phyloP scores from a whole-genome alignment of 371 early-diverging fungal species.

The Syncephalastrum contaminatum region DNA sequence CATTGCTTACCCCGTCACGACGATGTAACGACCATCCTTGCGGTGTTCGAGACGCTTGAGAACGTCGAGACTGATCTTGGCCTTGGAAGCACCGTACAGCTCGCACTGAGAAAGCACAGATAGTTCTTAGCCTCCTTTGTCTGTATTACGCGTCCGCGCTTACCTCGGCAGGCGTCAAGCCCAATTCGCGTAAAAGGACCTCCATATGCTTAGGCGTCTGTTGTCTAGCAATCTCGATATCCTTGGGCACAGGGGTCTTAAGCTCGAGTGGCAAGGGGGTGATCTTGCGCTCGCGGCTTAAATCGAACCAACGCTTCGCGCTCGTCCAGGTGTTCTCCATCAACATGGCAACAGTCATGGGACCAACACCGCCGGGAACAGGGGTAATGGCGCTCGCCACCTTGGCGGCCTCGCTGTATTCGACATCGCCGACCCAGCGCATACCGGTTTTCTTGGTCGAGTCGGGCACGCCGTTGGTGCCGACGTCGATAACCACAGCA shows the following conservation, averaged over 20 bases:
- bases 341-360: constrained; percentile 97
- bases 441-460: constrained; percentile 81
- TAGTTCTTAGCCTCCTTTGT: neutral
- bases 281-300: constrained; percentile 50
- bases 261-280: constrained; percentile 65
- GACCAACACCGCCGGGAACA: constrained; percentile 96
- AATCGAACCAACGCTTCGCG: constrained; percentile 56
- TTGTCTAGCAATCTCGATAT: constrained; percentile 89
- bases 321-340: constrained; percentile 80
- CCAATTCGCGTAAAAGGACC: constrained; percentile 82
- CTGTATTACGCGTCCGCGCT: neutral
- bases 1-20: constrained; percentile 82
- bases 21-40: constrained; percentile 88
- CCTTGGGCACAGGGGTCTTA: constrained; percentile 82
- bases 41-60: constrained; percentile 78
- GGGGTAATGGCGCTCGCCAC: constrained; percentile 87
- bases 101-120: constrained; percentile 62
- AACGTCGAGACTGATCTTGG: constrained; percentile 84
- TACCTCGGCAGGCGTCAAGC: constrained; percentile 68
- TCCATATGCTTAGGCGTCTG: constrained; percentile 85
- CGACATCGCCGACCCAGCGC: constrained; percentile 92
- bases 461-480: constrained; percentile 85
- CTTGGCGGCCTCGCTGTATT: constrained; percentile 66
- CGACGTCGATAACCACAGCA: constrained; percentile 93
- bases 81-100: constrained; percentile 85